phyloP scores from a whole-genome alignment of 306 rosid species.

The Gillenia trifoliata region DNA sequence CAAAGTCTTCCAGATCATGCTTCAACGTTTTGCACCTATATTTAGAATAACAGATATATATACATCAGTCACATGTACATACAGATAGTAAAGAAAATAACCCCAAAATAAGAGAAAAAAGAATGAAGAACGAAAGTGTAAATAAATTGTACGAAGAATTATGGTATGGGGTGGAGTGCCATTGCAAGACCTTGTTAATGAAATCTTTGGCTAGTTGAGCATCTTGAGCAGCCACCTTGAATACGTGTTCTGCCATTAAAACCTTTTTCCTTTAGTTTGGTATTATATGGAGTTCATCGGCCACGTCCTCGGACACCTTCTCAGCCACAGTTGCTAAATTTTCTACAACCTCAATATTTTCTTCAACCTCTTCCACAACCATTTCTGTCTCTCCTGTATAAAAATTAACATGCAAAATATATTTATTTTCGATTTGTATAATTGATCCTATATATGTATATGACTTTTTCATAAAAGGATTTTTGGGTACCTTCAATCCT shows the following conservation, averaged over 20 bases:
- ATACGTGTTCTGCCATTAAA: conserved; percentile 34
- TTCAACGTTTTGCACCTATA: conserved; percentile 44
- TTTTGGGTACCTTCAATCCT: conserved; percentile 19
- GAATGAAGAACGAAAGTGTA: too few relatives aligned
- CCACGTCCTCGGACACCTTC: conserved; percentile 39
- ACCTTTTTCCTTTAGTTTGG: conserved; percentile 41
- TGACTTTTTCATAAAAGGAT: background rate
- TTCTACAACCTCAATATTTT: conserved; percentile 39
- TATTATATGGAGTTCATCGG: conserved; percentile 39
- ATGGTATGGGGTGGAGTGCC: background rate
- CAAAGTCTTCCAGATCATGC: conserved; percentile 36
- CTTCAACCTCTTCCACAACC: conserved; percentile 50
- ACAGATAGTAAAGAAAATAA: background rate
- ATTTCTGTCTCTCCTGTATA: conserved; percentile 44
- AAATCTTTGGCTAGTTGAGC: conserved; percentile 45
- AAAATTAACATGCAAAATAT: too few relatives aligned
- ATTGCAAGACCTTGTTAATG: conserved; percentile 47
- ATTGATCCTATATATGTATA: background rate
- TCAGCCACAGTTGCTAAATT: conserved; percentile 44
- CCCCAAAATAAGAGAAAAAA: too few relatives aligned
- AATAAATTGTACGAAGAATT: background rate
- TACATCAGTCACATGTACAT: background rate
- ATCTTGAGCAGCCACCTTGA: conserved; percentile 46
- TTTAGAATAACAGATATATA: background rate
- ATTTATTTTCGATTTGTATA: background rate